Conservation (phyloP, 2,329 filamentous ascomycete genomes). For the Blastomyces percursus region DNA sequence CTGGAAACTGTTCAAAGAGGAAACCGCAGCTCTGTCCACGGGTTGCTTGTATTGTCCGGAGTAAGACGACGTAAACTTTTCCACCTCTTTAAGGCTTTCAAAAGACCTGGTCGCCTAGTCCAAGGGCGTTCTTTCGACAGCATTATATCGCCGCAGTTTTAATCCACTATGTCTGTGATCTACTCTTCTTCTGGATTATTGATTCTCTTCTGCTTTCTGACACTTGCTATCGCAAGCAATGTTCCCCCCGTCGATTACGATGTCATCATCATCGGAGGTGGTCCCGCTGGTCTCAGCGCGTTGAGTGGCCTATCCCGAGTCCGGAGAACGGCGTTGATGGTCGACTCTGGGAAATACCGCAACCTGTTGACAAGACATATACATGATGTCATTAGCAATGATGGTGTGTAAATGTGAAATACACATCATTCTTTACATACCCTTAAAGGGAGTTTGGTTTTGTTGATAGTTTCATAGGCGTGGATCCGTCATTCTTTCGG, state of each 20-base stretch:
- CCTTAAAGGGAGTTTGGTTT: not conserved
- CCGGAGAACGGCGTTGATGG: slow-evolving; percentile 43
- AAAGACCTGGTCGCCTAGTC: not conserved
- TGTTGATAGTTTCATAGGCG: slow-evolving; percentile 30
- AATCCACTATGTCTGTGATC: not conserved
- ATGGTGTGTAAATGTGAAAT: slow-evolving; percentile 34
- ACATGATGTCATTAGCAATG: slow-evolving; percentile 51
- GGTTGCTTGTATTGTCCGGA: too few relatives aligned
- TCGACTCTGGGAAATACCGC: slow-evolving; percentile 50
- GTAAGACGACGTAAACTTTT: not conserved
- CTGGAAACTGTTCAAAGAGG: too few relatives aligned
- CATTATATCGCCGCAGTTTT: not conserved
- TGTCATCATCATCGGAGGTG: slow-evolving; percentile 48
- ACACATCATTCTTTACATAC: not conserved
- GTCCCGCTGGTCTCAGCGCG: slow-evolving; percentile 45
- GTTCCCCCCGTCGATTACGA: slow-evolving; percentile 37
- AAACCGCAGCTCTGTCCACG: too few relatives aligned
- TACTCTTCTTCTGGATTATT: not conserved
- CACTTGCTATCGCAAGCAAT: not conserved
- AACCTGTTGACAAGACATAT: slow-evolving; percentile 47
- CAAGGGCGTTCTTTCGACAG: not conserved
- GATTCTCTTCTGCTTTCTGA: not conserved
- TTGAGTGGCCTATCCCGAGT: slow-evolving; percentile 51
- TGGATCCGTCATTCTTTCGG: slow-evolving; percentile 46
- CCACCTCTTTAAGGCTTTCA: not conserved